phyloP scores from a whole-genome alignment of 176 grass and related monocot genomes.

The Triticum turgidum region DNA sequence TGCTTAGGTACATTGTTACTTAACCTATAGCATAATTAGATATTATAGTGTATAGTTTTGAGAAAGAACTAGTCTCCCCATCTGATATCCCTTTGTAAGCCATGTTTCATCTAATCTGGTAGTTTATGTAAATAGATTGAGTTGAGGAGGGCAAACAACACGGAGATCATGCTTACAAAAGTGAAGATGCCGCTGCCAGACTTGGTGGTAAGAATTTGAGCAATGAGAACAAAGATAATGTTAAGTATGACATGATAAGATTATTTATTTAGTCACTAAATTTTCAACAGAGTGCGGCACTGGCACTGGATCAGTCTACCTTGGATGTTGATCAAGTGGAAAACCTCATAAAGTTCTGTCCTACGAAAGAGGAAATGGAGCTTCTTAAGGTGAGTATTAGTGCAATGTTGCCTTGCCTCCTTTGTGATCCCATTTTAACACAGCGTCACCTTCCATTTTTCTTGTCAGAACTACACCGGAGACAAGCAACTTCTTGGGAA shows the following conservation, averaged over 20 bases:
- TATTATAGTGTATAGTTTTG: conserved; percentile 6
- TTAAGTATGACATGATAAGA: conserved; percentile 16
- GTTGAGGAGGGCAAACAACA: conserved; percentile 94
- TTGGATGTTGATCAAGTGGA: conserved; percentile 99
- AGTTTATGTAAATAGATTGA: conserved; percentile 69
- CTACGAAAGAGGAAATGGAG: conserved; percentile 99
- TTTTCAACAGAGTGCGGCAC: conserved; percentile 64
- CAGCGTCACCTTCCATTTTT: background rate
- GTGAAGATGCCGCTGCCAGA: conserved; percentile 96
- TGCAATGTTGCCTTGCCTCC: conserved; percentile 26
- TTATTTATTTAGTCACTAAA: conserved; percentile 1
- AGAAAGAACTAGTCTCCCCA: background rate
- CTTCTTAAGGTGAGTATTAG: conserved; percentile 76
- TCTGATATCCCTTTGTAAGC: background rate
- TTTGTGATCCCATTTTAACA: conserved; percentile 31
- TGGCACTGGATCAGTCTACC: conserved; percentile 83
- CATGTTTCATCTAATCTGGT: conserved; percentile 5
- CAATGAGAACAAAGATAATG: background rate
- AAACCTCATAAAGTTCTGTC: conserved; percentile 98
- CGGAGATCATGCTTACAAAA: conserved; percentile 97
- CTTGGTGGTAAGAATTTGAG: conserved; percentile 75
- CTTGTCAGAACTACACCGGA: conserved; percentile 70
- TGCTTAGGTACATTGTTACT: background rate
- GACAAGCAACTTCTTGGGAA: conserved; percentile 82
- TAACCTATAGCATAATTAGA: background rate